Evolutionary conservation across 768 basidiomycete genomes (phyloP).

Genomic region (Boletus vinaceobasis): DNA sequence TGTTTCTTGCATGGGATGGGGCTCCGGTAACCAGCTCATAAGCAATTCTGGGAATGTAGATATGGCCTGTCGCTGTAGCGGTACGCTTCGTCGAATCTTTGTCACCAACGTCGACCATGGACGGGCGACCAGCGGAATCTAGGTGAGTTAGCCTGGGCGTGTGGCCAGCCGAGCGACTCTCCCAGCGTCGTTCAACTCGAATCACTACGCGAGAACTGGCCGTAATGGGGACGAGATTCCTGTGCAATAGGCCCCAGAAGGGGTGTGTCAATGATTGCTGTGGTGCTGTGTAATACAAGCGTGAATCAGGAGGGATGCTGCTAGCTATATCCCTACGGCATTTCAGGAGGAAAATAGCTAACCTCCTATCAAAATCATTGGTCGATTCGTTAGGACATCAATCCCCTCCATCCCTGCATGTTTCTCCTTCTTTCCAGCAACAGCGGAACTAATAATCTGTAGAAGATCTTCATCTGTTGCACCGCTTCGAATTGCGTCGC

Average conservation of each 20-base stretch:
- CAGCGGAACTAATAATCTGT: slow-evolving; percentile 58
- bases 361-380: slow-evolving; percentile 95
- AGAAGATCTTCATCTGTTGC: slow-evolving; percentile 63
- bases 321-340: slow-evolving; percentile 17
- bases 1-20: slow-evolving; percentile 1
- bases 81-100: slow-evolving; percentile 61
- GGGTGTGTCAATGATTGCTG: slow-evolving; percentile 3
- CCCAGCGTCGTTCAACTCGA: slow-evolving; percentile 23
- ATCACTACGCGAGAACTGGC: not conserved
- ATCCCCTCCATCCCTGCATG: slow-evolving; percentile 84
- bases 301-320: slow-evolving; percentile 20
- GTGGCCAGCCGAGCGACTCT: slow-evolving; percentile 9
- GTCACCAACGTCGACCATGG: slow-evolving; percentile 78
- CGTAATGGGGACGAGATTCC: not conserved
- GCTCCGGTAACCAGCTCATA: slow-evolving; percentile 56
- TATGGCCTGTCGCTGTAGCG: slow-evolving; percentile 74
- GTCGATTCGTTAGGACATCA: slow-evolving; percentile 71
- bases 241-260: not conserved
- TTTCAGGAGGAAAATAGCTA: slow-evolving; percentile 49
- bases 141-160: slow-evolving; percentile 60
- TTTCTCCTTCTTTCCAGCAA: slow-evolving; percentile 70
- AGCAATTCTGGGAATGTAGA: slow-evolving; percentile 62
- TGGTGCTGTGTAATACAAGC: slow-evolving; percentile 23
- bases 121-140: slow-evolving; percentile 63
- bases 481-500: slow-evolving; percentile 67